phyloP scores from a whole-genome alignment of 1,139 yeast species.

The Lodderomyces metapsilosis region DNA sequence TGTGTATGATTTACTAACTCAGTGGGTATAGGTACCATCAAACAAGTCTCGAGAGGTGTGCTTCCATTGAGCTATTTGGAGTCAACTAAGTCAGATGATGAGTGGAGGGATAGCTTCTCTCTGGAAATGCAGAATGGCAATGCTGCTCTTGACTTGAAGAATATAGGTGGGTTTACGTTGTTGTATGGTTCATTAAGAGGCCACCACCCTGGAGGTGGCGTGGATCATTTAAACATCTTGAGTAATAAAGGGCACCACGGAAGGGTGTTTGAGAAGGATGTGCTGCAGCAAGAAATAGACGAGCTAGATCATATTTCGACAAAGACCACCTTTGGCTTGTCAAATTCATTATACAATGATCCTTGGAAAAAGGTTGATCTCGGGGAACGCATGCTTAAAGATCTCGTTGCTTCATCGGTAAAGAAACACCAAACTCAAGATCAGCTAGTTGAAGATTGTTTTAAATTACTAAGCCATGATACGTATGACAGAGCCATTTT shows the following conservation, averaged over 20 bases:
- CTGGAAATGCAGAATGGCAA: slow-evolving; percentile 22
- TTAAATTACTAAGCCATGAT: slow-evolving; percentile 52
- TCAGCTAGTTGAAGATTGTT: slow-evolving; percentile 48
- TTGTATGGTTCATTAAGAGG: slow-evolving; percentile 60
- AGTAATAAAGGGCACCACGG: slow-evolving; percentile 51
- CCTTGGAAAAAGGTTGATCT: slow-evolving; percentile 73
- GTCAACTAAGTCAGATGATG: slow-evolving; percentile 35
- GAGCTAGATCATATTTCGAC: slow-evolving; percentile 13
- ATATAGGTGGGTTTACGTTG: slow-evolving; percentile 82
- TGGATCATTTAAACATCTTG: slow-evolving; percentile 45
- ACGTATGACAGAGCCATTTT: slow-evolving; percentile 33
- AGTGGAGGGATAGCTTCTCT: slow-evolving; percentile 46
- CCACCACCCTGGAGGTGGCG: slow-evolving; percentile 21
- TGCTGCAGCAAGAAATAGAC: not conserved
- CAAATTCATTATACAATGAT: slow-evolving; percentile 58
- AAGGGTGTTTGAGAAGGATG: slow-evolving; percentile 23
- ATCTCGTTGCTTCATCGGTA: slow-evolving; percentile 32
- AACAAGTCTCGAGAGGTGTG: slow-evolving; percentile 67
- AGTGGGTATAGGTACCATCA: slow-evolving; percentile 19
- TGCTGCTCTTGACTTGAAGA: slow-evolving; percentile 29
- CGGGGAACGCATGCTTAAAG: slow-evolving; percentile 49
- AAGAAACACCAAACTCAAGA: slow-evolving; percentile 30
- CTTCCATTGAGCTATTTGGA: slow-evolving; percentile 60
- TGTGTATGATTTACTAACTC: slow-evolving; percentile 1
- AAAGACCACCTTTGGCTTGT: slow-evolving; percentile 49